These are phyloP conservation scores for Exidia glandulosa DNA, from an alignment of 768 basidiomycete species.

Conservation along the genomic window DNA sequence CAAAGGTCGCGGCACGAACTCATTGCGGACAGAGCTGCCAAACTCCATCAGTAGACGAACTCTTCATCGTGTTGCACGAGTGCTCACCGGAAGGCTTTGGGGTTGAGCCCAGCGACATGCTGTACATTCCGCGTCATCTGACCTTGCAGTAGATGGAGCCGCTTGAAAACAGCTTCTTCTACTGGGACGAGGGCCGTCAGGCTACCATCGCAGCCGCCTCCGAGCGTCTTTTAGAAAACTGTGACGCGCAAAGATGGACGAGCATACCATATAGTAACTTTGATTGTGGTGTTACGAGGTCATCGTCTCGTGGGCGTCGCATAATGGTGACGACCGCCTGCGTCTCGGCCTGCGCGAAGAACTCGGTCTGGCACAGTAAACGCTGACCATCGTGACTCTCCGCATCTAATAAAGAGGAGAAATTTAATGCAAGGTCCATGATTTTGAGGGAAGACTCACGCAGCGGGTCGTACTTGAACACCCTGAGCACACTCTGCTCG, in stretches of 20 bases:
- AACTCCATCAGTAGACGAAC: too few relatives aligned
- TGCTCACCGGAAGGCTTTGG: conserved; percentile 75
- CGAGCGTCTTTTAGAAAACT: too few relatives aligned
- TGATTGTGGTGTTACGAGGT: conserved; percentile 69
- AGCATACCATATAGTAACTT: conserved; percentile 67
- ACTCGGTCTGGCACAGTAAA: conserved; percentile 71
- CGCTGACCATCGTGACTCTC: conserved; percentile 80
- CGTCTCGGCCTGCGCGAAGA: conserved; percentile 63
- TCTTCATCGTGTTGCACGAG: neutral
- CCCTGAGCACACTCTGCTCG: conserved; percentile 69
- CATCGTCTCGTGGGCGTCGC: conserved; percentile 51
- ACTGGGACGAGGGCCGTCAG: conserved; percentile 65
- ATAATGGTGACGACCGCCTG: conserved; percentile 59
- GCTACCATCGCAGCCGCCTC: conserved; percentile 79
- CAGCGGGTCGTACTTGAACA: conserved; percentile 81
- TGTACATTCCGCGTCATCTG: conserved; percentile 85
- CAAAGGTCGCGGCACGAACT: conserved; percentile 70
- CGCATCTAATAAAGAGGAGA: conserved; percentile 49
- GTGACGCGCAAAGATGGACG: too few relatives aligned
- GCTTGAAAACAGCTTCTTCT: conserved; percentile 67
- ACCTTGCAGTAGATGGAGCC: conserved; percentile 79
- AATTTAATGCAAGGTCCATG: neutral
- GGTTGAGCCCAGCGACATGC: conserved; percentile 86
- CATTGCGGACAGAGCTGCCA: conserved; percentile 77
- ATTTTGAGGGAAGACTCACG: conserved; percentile 35